Conservation (phyloP, 2,329 filamentous ascomycete genomes). For the Trichocomaceae sp. region DNA sequence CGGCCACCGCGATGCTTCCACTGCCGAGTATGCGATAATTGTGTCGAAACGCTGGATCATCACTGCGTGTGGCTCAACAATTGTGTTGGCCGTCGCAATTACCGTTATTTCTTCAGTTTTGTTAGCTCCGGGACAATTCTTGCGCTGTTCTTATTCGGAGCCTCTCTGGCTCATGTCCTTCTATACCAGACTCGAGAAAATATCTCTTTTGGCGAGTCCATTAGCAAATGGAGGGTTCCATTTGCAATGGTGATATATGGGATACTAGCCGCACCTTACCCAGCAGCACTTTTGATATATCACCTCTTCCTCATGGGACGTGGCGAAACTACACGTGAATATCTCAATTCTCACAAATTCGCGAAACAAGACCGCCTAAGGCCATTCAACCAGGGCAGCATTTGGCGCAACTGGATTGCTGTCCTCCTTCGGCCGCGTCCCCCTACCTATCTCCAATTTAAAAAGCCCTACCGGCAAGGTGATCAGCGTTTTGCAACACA, state of each 20-base stretch:
- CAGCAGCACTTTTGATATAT: constrained; percentile 74
- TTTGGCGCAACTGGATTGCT: constrained; percentile 70
- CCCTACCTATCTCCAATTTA: constrained; percentile 86
- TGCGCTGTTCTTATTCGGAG: constrained; percentile 66
- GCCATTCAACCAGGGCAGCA: constrained; percentile 73
- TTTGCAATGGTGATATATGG: constrained; percentile 88
- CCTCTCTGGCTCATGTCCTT: constrained; percentile 73
- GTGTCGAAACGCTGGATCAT: constrained; percentile 93
- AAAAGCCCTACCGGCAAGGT: constrained; percentile 65
- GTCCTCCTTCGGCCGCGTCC: constrained; percentile 78
- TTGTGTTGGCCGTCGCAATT: constrained; percentile 92
- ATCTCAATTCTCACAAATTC: constrained; percentile 94
- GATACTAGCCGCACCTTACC: constrained; percentile 68
- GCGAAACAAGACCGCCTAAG: constrained; percentile 83
- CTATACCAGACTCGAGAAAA: constrained; percentile 59
- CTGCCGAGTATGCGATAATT: constrained; percentile 94
- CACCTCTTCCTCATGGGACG: constrained; percentile 85
- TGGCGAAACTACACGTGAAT: constrained; percentile 92
- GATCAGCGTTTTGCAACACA: constrained; percentile 72
- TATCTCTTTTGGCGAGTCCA: constrained; percentile 62
- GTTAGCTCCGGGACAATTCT: constrained; percentile 73
- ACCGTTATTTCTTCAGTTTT: constrained; percentile 95
- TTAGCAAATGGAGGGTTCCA: constrained; percentile 66
- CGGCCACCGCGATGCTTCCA: constrained; percentile 91
- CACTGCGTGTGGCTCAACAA: constrained; percentile 99